These are phyloP conservation scores for Lojkania enalia DNA, from an alignment of 2,329 filamentous ascomycete genomes.

Conservation along the genomic window DNA sequence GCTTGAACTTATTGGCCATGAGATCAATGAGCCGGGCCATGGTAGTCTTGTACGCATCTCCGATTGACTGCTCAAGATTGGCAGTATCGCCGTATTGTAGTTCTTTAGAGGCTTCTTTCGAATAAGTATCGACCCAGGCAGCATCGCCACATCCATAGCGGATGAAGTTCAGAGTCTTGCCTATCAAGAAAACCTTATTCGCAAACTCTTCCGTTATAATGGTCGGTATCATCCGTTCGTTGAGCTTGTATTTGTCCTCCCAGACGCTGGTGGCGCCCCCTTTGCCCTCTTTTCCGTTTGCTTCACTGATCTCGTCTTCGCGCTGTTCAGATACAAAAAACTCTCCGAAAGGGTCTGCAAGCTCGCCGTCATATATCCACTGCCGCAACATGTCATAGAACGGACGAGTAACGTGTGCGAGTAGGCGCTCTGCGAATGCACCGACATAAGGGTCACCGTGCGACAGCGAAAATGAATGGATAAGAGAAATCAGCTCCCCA, in stretches of 20 bases:
- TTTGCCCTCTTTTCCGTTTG: slow-evolving; percentile 45
- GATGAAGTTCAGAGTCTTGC: slow-evolving; percentile 98
- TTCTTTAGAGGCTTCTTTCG: slow-evolving; percentile 88
- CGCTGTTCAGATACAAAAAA: slow-evolving; percentile 92
- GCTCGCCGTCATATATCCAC: slow-evolving; percentile 98
- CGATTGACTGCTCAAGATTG: slow-evolving; percentile 88
- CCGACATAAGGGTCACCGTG: slow-evolving; percentile 95
- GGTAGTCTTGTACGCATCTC: slow-evolving; percentile 95
- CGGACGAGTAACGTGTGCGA: slow-evolving; percentile 84
- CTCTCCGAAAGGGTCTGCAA: slow-evolving; percentile 92
- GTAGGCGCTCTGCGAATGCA: slow-evolving; percentile 85
- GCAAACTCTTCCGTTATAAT: slow-evolving; percentile 94
- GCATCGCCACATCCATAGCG: slow-evolving; percentile 93
- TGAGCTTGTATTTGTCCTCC: slow-evolving; percentile 95
- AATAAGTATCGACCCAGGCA: slow-evolving; percentile 94
- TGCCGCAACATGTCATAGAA: slow-evolving; percentile 96
- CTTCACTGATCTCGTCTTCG: slow-evolving; percentile 50
- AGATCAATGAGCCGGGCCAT: slow-evolving; percentile 93
- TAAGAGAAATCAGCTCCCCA: slow-evolving; percentile 88
- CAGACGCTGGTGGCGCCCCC: slow-evolving; percentile 83
- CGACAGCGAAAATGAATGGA: slow-evolving; percentile 89
- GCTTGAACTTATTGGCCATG: slow-evolving; percentile 92
- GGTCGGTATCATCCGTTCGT: slow-evolving; percentile 82
- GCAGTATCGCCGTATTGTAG: slow-evolving; percentile 91
- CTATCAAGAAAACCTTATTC: slow-evolving; percentile 94